Conservation (phyloP, 2,329 filamentous ascomycete species). For the Alternaria sp. region DNA sequence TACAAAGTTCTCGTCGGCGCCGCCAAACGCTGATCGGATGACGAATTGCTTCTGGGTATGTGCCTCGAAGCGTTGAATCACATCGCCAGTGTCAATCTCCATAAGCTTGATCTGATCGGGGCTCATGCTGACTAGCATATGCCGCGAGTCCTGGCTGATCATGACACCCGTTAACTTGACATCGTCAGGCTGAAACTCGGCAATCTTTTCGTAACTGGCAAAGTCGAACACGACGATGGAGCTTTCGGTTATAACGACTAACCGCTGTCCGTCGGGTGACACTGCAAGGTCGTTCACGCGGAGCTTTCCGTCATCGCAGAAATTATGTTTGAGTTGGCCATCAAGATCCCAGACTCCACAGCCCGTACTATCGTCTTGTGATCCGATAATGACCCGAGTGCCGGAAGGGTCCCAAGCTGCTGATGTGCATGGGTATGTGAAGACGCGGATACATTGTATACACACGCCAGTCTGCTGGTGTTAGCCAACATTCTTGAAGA, state of each 20-base stretch:
- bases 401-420: constrained; percentile 89
- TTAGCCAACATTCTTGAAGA: constrained; percentile 16
- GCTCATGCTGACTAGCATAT: constrained; percentile 82
- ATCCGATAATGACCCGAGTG: constrained; percentile 75
- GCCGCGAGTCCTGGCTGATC: constrained; percentile 81
- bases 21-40: constrained; percentile 85
- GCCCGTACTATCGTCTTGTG: constrained; percentile 50
- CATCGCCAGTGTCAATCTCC: constrained; percentile 74
- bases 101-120: constrained; percentile 81
- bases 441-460: constrained; percentile 68
- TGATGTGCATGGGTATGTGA: constrained; percentile 84
- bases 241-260: constrained; percentile 78
- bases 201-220: constrained; percentile 74
- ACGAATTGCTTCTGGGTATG: constrained; percentile 78
- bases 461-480: constrained; percentile 57
- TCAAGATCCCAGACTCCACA: constrained; percentile 67
- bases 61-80: constrained; percentile 78
- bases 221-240: constrained; percentile 85
- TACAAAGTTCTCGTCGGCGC: constrained; percentile 90
- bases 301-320: constrained; percentile 67
- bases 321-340: constrained; percentile 68
- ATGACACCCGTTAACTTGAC: constrained; percentile 78
- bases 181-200: constrained; percentile 74
- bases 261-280: constrained; percentile 77
- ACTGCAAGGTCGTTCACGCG: constrained; percentile 86